Evolutionary conservation across 1,284 basidiomycete species (phyloP), one percentile per base, ranked within the genome.

Genomic region (Agaricales sp.): DNA sequence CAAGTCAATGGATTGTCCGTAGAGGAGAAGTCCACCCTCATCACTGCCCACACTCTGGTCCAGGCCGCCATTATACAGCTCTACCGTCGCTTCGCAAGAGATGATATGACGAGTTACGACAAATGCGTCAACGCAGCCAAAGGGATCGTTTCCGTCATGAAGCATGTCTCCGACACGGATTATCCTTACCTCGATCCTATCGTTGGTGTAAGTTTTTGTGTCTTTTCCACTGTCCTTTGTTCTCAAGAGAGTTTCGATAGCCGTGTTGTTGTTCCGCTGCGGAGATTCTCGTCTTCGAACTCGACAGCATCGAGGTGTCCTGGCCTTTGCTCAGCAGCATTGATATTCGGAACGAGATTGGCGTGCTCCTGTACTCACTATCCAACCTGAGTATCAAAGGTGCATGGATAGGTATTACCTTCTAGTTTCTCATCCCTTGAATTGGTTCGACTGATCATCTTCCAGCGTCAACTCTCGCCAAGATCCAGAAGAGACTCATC

Each of bases 141-240:
- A 45, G 67, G 75, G 20, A 73, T 75, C 53, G 71, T 77, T 43
- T 66, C 71, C 41, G 65, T 86, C 56, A 72, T 79, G 56, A 79
- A 79, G 58, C 74, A 77, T 52, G 68, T 85, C 50, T 62, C 69
- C 21, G 81, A 85, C 30, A 63, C 73, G 57, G 82, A 86, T 58
- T 82, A 75, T 52, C 71, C 74, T 38, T 82, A 77, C 60, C 69
- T 87, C 24, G 84, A 87, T 65, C 85, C 85, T 19, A 75, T 86
- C 54, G 70, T 87, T 53, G 82, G 80, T 51, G 83, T 87, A 66
- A 55, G 82, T 67, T 13, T 4, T 21, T 49, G 50, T 48, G 22
- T 24, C 39, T 26, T 41, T 14, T 22, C 47, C 2, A 30, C 14
- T 30, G 14, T 30, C 26, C 26, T 49, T 41, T 20, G 16, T 18